Evolutionary conservation across 2,329 filamentous ascomycete species (phyloP).

Genomic region (Curvularia eragrostidis): DNA sequence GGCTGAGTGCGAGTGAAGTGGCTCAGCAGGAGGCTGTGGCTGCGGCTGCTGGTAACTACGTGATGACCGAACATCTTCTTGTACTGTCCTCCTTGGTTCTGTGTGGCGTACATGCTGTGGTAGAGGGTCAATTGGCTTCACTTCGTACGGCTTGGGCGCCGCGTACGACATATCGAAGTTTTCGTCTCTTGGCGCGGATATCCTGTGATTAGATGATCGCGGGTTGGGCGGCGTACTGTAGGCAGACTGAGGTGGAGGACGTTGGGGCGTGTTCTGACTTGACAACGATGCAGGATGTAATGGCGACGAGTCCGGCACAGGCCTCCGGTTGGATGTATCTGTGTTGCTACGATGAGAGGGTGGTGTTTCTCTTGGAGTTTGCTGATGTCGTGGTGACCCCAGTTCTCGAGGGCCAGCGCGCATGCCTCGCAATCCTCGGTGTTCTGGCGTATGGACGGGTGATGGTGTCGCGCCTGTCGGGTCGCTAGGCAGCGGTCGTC

Average conservation of each 20-base stretch:
- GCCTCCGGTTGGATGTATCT: conserved; percentile 39
- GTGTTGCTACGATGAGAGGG: conserved; percentile 28
- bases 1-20: conserved; percentile 56
- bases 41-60: conserved; percentile 31
- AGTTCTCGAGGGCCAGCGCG: conserved; percentile 45
- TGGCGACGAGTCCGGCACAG: conserved; percentile 38
- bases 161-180: conserved; percentile 48
- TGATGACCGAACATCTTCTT: conserved; percentile 38
- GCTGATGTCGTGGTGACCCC: conserved; percentile 43
- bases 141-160: conserved; percentile 47
- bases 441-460: conserved; percentile 39
- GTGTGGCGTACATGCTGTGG: conserved; percentile 33
- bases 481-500: conserved; percentile 82
- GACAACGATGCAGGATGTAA: conserved; percentile 27
- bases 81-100: conserved; percentile 33
- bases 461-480: conserved; percentile 63
- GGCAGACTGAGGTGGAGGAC: conserved; percentile 32
- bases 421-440: conserved; percentile 38
- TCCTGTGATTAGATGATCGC: conserved; percentile 30
- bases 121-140: conserved; percentile 38
- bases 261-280: conserved; percentile 35
- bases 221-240: conserved; percentile 36
- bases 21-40: conserved; percentile 26
- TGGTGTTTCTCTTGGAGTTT: conserved; percentile 29
- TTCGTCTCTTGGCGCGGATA: conserved; percentile 29